A percentile compares a stretch with the other conserved stretches of the same genome.
phyloP scores from a whole-genome alignment of 2,329 filamentous ascomycete genomes.

The Blumeriella jaapii region DNA sequence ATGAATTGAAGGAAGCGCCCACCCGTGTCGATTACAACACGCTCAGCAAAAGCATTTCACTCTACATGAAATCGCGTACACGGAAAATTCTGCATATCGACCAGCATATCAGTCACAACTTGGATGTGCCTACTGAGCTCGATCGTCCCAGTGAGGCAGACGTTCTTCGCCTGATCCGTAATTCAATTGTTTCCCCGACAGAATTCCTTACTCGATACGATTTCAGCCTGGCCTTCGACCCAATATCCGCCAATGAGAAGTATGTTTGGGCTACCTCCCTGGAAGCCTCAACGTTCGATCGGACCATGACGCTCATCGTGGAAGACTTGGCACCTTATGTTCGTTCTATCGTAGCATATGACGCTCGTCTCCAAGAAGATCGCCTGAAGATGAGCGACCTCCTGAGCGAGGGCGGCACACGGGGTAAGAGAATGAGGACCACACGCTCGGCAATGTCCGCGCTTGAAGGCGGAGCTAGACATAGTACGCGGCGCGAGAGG shows the following conservation, averaged over 20 bases:
- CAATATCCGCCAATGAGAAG: slow-evolving; percentile 42
- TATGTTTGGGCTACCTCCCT: slow-evolving; percentile 32
- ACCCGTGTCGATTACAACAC: slow-evolving; percentile 13
- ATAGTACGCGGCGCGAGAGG: slow-evolving; percentile 53
- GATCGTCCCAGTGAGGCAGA: slow-evolving; percentile 15
- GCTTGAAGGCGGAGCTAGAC: slow-evolving; percentile 60
- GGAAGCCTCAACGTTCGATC: slow-evolving; percentile 66
- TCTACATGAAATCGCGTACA: slow-evolving; percentile 22
- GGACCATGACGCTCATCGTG: slow-evolving; percentile 51
- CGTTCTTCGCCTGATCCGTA: slow-evolving; percentile 18
- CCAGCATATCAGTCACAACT: slow-evolving; percentile 14
- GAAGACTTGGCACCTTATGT: slow-evolving; percentile 82
- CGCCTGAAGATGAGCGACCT: slow-evolving; percentile 51
- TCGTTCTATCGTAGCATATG: slow-evolving; percentile 71
- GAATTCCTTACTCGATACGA: slow-evolving; percentile 37
- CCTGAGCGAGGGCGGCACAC: slow-evolving; percentile 46
- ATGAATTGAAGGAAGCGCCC: slow-evolving; percentile 41
- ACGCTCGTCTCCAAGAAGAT: slow-evolving; percentile 58
- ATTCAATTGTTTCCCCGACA: slow-evolving; percentile 8
- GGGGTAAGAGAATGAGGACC: slow-evolving; percentile 49
- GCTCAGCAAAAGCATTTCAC: slow-evolving; percentile 17
- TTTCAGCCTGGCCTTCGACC: slow-evolving; percentile 48
- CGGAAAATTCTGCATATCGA: slow-evolving; percentile 22
- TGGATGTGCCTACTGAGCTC: slow-evolving; percentile 18
- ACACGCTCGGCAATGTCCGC: slow-evolving; percentile 68